Evolutionary conservation across 2,329 filamentous ascomycete species (phyloP), one percentile per base, ranked within the genome.

Genomic region (Aquanectria penicillioides): DNA sequence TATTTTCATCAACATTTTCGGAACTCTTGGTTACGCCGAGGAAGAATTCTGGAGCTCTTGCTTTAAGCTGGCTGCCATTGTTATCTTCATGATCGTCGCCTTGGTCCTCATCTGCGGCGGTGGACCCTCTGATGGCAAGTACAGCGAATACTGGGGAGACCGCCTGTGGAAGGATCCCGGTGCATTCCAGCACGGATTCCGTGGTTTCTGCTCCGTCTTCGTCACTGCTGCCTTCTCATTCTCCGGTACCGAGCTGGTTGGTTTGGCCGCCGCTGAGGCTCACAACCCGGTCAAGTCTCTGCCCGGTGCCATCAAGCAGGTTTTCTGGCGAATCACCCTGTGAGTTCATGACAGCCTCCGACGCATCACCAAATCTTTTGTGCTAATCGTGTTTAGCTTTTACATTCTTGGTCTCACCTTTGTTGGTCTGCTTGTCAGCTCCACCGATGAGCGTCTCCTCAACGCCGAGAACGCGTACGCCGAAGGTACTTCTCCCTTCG

Each of bases 251-350:
- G 89, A 91, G 71, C 77, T 89, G 5, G 88, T 91, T 40, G 89
- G 89, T 69, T 82, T 92, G 8, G 88, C 88, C 5, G 89, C 89
- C 4, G 89, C 89, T 11, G 89, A 92, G 75, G 85, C 88, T 0
- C 75, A 73, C 4, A 90, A 91, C 69, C 89, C 89, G 1, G 83
- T 86, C 62, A 87, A 91, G 72, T 86, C 88, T 1, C 82, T 96
- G 0, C 92, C 92, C 1, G 89, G 87, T 18, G 92, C 92, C 2
- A 87, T 93, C 69, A 94, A 93, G 79, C 91, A 94, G 75, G 90
- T 83, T 26, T 83, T 82, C 66, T 82, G 80, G 80, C 79, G 81
- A 70, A 81, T 83, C 63, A 80, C 78, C n/a, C 71, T 82, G 62
- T 72, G 26, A 52, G 60, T 57, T n/a, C 5, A n/a, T n/a, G n/a